Evolutionary conservation across 2,329 filamentous ascomycete genomes (phyloP), one percentile per base, ranked within the genome.

Genomic region (Talaromyces sp.): DNA sequence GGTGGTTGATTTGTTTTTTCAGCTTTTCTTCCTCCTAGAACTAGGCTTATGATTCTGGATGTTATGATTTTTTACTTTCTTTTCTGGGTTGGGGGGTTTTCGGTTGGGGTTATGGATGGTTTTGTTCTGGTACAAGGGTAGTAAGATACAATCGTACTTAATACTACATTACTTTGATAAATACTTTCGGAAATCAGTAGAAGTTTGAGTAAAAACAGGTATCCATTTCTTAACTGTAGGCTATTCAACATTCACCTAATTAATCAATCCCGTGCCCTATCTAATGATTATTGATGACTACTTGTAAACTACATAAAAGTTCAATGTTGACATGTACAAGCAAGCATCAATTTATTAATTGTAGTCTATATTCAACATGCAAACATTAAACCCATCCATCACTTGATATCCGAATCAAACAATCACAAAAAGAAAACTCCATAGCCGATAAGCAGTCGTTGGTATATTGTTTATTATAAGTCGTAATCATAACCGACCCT

Each of bases 1-100:
- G 90, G 90, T 84, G 90, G 89, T 85, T 93, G 90, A 86, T 72
- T 71, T 59, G 59, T 56, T 69, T 66, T n/a, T 19, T n/a, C 2
- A 35, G 10, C 32, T 4, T 14, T 32, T 32, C 4, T 1, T 35
- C 14, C 32, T 9, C 10, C 3, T 35, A 12, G 3, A 3, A 3
- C 12, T 48, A 54, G 41, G 67, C 70, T 74, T 71, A 46, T 46
- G 43, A 46, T 24, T 21, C 43, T 19, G 43, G 43, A 46, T 46
- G 43, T 46, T 46, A 24, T 51, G 54, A 31, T 27, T 48, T 35
- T n/a, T 27, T n/a, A 12, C 55, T 43, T 56, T 11, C 32, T 21
- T 10, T 35, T 26, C 26, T 29, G 21, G 38, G 19, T 29, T 48
- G 14, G 6, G 31, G 31, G 17, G 51, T 21, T 59, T 31, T 21